These are phyloP conservation scores for Plasmodium gonderi DNA, from an alignment of 169 alveolate genomes.

Conservation along the genomic window DNA sequence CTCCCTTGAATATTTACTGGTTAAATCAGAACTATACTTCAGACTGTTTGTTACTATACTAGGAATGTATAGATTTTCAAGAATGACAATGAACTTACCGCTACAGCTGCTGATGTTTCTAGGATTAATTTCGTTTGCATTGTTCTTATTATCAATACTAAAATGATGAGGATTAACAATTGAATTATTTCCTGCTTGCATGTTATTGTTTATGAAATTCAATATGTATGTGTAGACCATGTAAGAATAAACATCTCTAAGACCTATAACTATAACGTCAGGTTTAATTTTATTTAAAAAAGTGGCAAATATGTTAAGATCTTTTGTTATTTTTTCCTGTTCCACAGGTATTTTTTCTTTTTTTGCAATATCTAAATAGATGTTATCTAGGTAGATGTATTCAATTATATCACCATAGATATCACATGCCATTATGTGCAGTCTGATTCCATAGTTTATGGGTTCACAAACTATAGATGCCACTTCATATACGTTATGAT, in stretches of 20 bases:
- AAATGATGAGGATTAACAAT: neutral
- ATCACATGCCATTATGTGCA: conserved; percentile 68
- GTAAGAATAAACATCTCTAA: conserved; percentile 59
- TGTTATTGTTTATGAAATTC: neutral
- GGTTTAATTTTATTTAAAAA: conserved; percentile 36
- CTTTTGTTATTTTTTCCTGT: conserved; percentile 51
- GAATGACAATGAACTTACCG: conserved; percentile 1
- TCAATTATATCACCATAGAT: conserved; percentile 62
- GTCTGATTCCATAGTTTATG: conserved; percentile 22
- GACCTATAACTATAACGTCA: conserved; percentile 34
- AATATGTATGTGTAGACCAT: conserved; percentile 17
- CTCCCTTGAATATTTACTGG: conserved; percentile 49
- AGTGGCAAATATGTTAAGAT: conserved; percentile 1
- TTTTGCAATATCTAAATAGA: conserved; percentile 37
- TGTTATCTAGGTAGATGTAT: conserved; percentile 32
- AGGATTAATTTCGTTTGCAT: neutral
- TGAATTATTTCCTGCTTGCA: neutral
- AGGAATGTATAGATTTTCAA: conserved; percentile 57
- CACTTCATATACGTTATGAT: conserved; percentile 45
- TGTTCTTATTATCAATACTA: neutral
- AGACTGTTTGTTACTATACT: conserved; percentile 39
- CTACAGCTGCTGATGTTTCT: neutral
- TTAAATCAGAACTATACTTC: conserved; percentile 35
- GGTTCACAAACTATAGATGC: conserved; percentile 29
- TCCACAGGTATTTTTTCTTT: conserved; percentile 44